These are phyloP conservation scores for Hymenoscyphus occultus DNA, from an alignment of 2,329 filamentous ascomycete species.

Conservation along the genomic window DNA sequence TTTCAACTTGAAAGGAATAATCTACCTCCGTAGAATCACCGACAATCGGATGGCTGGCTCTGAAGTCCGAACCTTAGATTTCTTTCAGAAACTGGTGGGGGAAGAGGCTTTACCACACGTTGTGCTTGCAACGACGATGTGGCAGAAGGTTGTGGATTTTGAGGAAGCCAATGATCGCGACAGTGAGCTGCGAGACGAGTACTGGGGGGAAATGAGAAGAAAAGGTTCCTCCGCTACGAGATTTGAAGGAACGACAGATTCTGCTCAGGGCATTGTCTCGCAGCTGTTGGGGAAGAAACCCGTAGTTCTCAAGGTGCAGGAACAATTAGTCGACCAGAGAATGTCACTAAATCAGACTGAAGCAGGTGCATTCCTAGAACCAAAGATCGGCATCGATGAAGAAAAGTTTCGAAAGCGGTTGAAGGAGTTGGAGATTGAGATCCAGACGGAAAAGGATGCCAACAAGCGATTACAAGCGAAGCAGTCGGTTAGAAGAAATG, in stretches of 20 bases:
- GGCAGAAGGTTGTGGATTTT: slow-evolving; percentile 33
- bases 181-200: slow-evolving; percentile 26
- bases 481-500: not conserved
- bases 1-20: slow-evolving; percentile 40
- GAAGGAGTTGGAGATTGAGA: not conserved
- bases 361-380: slow-evolving; percentile 11
- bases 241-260: slow-evolving; percentile 11
- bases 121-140: slow-evolving; percentile 43
- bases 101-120: slow-evolving; percentile 41
- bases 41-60: slow-evolving; percentile 42
- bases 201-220: slow-evolving; percentile 15
- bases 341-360: slow-evolving; percentile 11
- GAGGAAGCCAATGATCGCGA: slow-evolving; percentile 30
- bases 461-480: slow-evolving; percentile 1
- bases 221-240: slow-evolving; percentile 10
- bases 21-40: slow-evolving; percentile 46
- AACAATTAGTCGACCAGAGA: slow-evolving; percentile 29
- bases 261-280: slow-evolving; percentile 12
- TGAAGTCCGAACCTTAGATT: slow-evolving; percentile 40
- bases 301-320: slow-evolving; percentile 50
- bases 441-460: not conserved
- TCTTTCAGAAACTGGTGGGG: slow-evolving; percentile 46
- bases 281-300: slow-evolving; percentile 41
- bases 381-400: slow-evolving; percentile 1
- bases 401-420: not conserved